Conservation (phyloP, 2,329 filamentous ascomycete species). For the Orbilia blumenaviensis region DNA sequence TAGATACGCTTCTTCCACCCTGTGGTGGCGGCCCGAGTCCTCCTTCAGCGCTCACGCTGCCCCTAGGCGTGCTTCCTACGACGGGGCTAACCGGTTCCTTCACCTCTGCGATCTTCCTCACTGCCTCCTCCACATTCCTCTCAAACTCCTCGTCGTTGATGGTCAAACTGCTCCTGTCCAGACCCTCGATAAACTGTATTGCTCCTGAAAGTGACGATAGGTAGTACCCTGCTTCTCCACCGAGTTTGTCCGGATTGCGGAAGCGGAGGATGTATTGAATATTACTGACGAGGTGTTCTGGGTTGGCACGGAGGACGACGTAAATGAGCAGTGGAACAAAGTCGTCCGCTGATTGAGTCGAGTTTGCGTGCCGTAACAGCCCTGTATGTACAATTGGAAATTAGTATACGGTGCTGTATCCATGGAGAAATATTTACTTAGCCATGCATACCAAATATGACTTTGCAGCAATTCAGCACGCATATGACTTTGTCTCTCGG, state of each 20-base stretch:
- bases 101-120: slow-evolving; percentile 84
- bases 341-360: slow-evolving; percentile 92
- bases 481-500: slow-evolving; percentile 98
- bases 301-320: slow-evolving; percentile 91
- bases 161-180: slow-evolving; percentile 91
- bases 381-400: slow-evolving; percentile 64
- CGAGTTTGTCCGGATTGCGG: slow-evolving; percentile 94
- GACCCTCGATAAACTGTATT: slow-evolving; percentile 94
- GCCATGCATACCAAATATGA: slow-evolving; percentile 81
- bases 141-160: slow-evolving; percentile 97
- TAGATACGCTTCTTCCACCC: slow-evolving; percentile 58
- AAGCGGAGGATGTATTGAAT: slow-evolving; percentile 98
- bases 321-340: slow-evolving; percentile 96
- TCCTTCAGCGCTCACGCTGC: slow-evolving; percentile 60
- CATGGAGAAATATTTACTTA: background rate
- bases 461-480: slow-evolving; percentile 97
- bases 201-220: slow-evolving; percentile 89
- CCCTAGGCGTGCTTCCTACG: slow-evolving; percentile 21
- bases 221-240: slow-evolving; percentile 98
- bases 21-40: slow-evolving; percentile 54
- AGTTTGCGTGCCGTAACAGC: slow-evolving; percentile 87
- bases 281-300: slow-evolving; percentile 94
- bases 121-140: slow-evolving; percentile 91
- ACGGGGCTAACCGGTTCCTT: slow-evolving; percentile 51
- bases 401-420: background rate